Evolutionary conservation across 768 basidiomycete genomes (phyloP), one percentile per base, ranked within the genome.

Genomic region (Aureoboletus auriporus): DNA sequence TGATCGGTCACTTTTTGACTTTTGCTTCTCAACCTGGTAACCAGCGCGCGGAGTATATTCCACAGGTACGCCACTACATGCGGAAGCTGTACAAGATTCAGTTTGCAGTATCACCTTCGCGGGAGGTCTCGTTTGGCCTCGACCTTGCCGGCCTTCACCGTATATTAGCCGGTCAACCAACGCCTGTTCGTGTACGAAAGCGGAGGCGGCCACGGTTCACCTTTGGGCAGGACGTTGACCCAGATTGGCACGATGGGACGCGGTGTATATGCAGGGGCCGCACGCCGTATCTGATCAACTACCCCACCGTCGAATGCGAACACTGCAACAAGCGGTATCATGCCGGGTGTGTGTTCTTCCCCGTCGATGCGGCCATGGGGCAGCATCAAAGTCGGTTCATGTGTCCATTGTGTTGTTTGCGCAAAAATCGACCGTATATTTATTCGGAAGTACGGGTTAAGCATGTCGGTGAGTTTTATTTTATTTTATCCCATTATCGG

Each of bases 51-150:
- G 86, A 88, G 47, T 86, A 84, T 57, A 83, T 92, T 35, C 78
- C 84, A 13, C 89, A 90, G 64, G 88, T 91, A 11, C 81, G 89
- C 29, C 90, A 93, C 64, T 92, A 85, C 64, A 90, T 93, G 88
- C 84, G 89, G 55, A 93, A 93, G 69, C 71, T 92, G 13, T 92
- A 84, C 74, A 86, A 83, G 70, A 87, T 93, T 44, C 89, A 91
- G 67, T 91, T 93, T 60, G 83, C 85, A n/a, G 84, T 93, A 9
- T 86, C 86, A 0, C 86, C 88, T 3, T 86, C 80, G 51, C 84
- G 82, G 1, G 88, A 89, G 41, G 78, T 87, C 2, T 89, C 88
- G 2, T 92, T 83, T 56, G 89, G 89, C 13, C 72, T 93, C 26
- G 87, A 92, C 63, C 77, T 91, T 17, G 87, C 89, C 34, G 85